Percentiles rank a stretch among this genome's conserved stretches.
Conservation (phyloP, 257 asterid species). For the Scutellaria baicalensis region DNA sequence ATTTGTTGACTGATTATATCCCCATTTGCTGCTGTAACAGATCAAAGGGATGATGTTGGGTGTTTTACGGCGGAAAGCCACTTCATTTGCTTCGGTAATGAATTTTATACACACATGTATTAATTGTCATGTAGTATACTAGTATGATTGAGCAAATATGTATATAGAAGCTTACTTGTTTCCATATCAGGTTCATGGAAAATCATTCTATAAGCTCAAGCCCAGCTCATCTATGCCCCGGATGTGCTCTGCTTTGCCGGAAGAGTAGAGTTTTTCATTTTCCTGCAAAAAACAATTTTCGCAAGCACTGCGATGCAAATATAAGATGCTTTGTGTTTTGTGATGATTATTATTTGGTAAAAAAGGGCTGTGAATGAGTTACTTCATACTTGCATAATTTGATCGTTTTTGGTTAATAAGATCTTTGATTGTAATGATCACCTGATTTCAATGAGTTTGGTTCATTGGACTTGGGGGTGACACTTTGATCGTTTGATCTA, state of each 20-base stretch:
- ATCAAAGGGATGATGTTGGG: conserved; percentile 63
- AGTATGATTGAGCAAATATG: background rate
- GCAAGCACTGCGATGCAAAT: background rate
- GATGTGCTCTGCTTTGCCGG: conserved; percentile 25
- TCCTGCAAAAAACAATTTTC: background rate
- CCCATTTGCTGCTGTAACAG: conserved; percentile 18
- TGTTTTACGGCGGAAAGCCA: conserved; percentile 73
- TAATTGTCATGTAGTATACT: background rate
- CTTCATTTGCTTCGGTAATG: conserved; percentile 50
- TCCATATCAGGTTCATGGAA: conserved; percentile 40
- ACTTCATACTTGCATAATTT: background rate
- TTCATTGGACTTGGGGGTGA: background rate
- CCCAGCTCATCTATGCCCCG: conserved; percentile 32
- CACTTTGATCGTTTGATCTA: background rate
- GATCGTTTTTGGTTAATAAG: background rate
- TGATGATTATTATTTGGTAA: background rate
- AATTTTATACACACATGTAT: background rate
- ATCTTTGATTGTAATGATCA: background rate
- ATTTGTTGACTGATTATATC: conserved; percentile 9
- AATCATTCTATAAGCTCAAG: conserved; percentile 35
- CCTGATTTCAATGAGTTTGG: background rate
- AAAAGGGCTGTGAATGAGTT: background rate
- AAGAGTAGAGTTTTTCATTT: conserved; percentile 34
- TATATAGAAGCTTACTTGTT: conserved; percentile 3
- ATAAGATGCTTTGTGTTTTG: background rate